phyloP scores from a whole-genome alignment of 352 stramenopile genomes.

The Thalassiosira exigua region DNA sequence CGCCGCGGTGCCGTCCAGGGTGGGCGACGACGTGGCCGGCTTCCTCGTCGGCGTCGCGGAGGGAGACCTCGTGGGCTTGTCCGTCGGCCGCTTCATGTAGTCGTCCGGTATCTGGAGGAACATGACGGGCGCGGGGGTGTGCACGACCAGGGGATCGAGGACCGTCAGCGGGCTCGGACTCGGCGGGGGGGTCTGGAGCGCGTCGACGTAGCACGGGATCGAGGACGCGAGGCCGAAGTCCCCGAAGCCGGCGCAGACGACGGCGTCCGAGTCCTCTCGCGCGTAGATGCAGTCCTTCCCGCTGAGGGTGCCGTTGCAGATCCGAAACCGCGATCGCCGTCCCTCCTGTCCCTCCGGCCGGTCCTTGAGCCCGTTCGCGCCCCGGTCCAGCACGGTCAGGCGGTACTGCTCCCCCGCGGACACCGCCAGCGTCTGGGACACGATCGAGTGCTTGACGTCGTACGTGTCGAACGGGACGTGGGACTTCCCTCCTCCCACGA shows the following conservation, averaged over 20 bases:
- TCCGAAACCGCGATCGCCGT: constrained; percentile 4
- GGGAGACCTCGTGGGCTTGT: background rate
- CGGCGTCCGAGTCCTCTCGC: background rate
- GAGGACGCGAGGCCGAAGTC: constrained; percentile 4
- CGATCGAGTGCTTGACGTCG: background rate
- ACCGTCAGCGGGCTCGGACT: too few relatives aligned
- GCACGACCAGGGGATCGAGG: too few relatives aligned
- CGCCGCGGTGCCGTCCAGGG: background rate
- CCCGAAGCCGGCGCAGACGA: constrained; percentile 6
- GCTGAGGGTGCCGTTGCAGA: constrained; percentile 3
- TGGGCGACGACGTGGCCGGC: background rate
- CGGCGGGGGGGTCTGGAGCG: too few relatives aligned
- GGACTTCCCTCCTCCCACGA: constrained; percentile 18
- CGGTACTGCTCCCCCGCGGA: background rate
- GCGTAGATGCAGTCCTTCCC: constrained; percentile 12
- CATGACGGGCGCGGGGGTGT: too few relatives aligned
- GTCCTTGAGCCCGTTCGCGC: background rate
- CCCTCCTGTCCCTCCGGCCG: background rate
- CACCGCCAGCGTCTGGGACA: background rate
- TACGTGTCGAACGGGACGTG: constrained; percentile 27
- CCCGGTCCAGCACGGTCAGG: constrained; percentile 14
- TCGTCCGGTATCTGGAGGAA: too few relatives aligned
- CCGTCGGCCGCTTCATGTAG: too few relatives aligned
- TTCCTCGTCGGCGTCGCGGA: constrained; percentile 2
- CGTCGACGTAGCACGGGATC: constrained; percentile 17